Evolutionary conservation across 2,329 filamentous ascomycete genomes (phyloP).

Genomic region (Stagonosporopsis cucurbitacearum): DNA sequence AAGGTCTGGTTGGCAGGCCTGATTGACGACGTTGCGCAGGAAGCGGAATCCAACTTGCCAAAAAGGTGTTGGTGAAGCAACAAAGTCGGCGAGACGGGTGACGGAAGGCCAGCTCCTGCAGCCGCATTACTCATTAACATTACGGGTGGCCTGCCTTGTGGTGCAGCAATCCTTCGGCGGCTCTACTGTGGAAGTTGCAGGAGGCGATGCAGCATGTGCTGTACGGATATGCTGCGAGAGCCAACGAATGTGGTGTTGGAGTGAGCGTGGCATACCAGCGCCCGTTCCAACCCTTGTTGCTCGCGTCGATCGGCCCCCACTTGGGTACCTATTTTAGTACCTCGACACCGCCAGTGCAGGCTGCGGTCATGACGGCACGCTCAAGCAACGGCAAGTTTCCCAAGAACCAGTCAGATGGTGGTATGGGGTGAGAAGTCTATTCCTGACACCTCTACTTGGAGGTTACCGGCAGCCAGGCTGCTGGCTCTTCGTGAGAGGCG

Average conservation of each 20-base stretch:
- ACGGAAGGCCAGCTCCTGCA: slow-evolving; percentile 6
- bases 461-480: slow-evolving; percentile 6
- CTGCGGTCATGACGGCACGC: slow-evolving; percentile 7
- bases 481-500: neutral
- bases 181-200: slow-evolving; percentile 12
- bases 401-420: slow-evolving; percentile 2
- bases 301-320: slow-evolving; percentile 17
- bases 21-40: slow-evolving; percentile 16
- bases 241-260: slow-evolving; percentile 15
- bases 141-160: slow-evolving; percentile 4
- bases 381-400: slow-evolving; percentile 5
- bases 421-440: slow-evolving; percentile 1
- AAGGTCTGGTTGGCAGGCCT: slow-evolving; percentile 21
- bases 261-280: slow-evolving; percentile 3
- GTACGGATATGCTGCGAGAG: slow-evolving; percentile 3
- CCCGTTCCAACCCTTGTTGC: slow-evolving; percentile 2
- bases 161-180: neutral
- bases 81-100: slow-evolving; percentile 14
- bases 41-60: slow-evolving; percentile 18
- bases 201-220: slow-evolving; percentile 4
- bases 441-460: neutral
- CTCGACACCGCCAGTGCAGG: slow-evolving; percentile 14
- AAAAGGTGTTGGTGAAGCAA: slow-evolving; percentile 26
- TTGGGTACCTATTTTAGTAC: slow-evolving; percentile 13
- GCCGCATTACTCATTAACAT: neutral